Evolutionary conservation across 2,329 filamentous ascomycete species (phyloP), one percentile per base, ranked within the genome.

Genomic region (Phaeosphaeria sp.): DNA sequence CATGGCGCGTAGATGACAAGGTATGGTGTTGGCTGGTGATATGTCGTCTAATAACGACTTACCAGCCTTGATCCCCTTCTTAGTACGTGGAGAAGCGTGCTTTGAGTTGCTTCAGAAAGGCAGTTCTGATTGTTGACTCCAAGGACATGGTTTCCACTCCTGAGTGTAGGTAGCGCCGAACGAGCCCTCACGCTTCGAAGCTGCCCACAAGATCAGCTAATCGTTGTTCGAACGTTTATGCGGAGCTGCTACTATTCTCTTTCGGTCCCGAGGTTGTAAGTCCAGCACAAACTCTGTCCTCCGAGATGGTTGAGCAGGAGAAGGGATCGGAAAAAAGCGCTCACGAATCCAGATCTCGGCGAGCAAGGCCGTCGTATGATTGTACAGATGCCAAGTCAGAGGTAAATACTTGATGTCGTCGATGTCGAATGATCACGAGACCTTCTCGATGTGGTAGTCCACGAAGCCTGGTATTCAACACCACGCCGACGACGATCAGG

Each of bases 381-480:
- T 13, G 6, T 36, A 36, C 6, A 36, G 30, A 7, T 36, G 6
- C 11, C 11, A 13, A 36, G 11, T 6, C 6, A 13, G 15, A 13
- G 3, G 15, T 13, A 13, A 36, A 36, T 7, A 36, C 3, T 36
- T 13, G 5, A 13, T n/a, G n/a, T n/a, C n/a, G n/a, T n/a, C n/a
- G 11, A 21, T 17, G 7, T 8, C 4, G 8, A 25, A 13, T n/a
- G 39, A 15, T 27, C 44, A 45, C 39, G 45, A 21, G 25, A 44
- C 5, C 21, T 22, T 45, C 44, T 45, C 51, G 36, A 54, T 45
- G 21, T 20, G 47, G 51, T 48, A 57, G 40, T 46, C 51, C 54
- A 57, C 58, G 51, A 57, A 52, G 20, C 42, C 36, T 24, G 30
- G 25, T 51, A 8, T 40, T 30, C 13, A 47, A 21, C 25, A 11